These are phyloP conservation scores for Ophiostoma montium DNA, from an alignment of 2,329 filamentous ascomycete genomes.

Conservation along the genomic window DNA sequence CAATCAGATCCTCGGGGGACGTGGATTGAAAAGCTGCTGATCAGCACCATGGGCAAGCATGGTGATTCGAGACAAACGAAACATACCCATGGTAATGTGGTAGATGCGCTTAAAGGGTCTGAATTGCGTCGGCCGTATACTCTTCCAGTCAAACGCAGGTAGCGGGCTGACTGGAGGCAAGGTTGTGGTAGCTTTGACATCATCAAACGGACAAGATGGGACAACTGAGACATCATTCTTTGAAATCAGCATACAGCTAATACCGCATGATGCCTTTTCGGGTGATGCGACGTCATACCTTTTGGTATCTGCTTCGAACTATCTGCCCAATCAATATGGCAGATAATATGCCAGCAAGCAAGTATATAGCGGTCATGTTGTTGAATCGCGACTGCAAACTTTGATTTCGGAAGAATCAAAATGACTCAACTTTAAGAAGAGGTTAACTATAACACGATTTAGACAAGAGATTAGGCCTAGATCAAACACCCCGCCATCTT, in stretches of 20 bases:
- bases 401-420: no score
- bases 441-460: no score
- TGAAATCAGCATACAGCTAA: no score
- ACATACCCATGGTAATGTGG: conserved; percentile 37
- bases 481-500: no score
- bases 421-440: no score
- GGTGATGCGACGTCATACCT: not conserved
- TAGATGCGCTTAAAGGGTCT: conserved; percentile 38
- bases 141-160: conserved; percentile 26
- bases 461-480: no score
- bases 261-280: not conserved
- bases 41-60: not conserved
- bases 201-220: no score
- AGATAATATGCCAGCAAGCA: not conserved
- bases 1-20: conserved; percentile 34
- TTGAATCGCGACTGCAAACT: no score
- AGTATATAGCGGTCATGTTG: not conserved
- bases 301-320: not conserved
- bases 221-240: no score
- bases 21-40: conserved; percentile 28
- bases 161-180: not conserved
- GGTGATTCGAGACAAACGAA: conserved; percentile 12
- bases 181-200: not conserved
- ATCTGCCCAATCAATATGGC: not conserved
- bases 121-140: conserved; percentile 24